A percentile compares a stretch with the other conserved stretches of the same genome.
Conservation (phyloP, 78 protist genomes). For the Dictyostelium citrinum region DNA sequence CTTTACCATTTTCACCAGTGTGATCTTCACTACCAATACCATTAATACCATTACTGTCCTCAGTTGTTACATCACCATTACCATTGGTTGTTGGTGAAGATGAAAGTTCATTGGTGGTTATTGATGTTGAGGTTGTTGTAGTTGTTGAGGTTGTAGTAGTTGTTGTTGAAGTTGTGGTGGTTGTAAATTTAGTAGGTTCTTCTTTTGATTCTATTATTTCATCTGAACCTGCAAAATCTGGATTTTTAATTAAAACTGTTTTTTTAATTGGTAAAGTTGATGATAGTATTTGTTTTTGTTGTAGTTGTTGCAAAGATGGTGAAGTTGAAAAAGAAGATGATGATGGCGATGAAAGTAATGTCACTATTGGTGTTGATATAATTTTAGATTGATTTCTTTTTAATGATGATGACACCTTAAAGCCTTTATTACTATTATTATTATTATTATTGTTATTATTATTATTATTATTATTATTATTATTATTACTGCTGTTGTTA, state of each 20-base stretch:
- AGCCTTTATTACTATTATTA: neutral
- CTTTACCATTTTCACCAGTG: neutral
- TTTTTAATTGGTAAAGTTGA: neutral
- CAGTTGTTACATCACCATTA: neutral
- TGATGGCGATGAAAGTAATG: neutral
- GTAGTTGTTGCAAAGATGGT: neutral
- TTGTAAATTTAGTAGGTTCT: neutral
- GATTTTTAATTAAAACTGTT: neutral
- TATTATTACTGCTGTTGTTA: neutral
- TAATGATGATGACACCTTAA: neutral
- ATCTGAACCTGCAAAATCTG: neutral
- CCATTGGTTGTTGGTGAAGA: neutral
- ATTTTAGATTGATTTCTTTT: neutral
- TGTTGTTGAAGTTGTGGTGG: neutral
- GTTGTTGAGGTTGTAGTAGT: neutral
- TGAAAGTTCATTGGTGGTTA: neutral
- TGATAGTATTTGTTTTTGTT: neutral
- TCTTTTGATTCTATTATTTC: neutral
- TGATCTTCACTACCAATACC: neutral
- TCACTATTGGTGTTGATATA: neutral
- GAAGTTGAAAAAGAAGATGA: neutral
- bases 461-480: neutral
- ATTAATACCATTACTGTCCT: neutral
- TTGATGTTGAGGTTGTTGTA: neutral
- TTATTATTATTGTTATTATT: neutral